Evolutionary conservation across 1,284 basidiomycete species (phyloP), one percentile per base, ranked within the genome.

Genomic region (Rhodotorula sp.): DNA sequence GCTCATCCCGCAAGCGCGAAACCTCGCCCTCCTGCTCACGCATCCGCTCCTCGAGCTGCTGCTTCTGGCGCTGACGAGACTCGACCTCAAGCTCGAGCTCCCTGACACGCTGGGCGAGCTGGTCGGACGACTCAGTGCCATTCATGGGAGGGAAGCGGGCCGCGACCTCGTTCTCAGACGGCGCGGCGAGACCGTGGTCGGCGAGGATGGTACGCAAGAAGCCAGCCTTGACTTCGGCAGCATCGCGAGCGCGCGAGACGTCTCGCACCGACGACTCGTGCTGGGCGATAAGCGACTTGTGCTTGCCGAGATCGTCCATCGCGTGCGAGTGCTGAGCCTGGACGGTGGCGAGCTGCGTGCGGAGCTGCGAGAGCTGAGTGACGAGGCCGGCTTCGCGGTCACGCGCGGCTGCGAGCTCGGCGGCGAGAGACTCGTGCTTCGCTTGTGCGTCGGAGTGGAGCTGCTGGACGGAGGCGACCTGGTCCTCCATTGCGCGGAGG

Each of bases 121-220:
- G 90, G 0, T 87, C 86, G 29, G 94, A 83, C 78, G 87, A 85
- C 68, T 83, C 85, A 53, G 20, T 30, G 8, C 66, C 73, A 11
- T n/a, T 46, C 49, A 75, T 47, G 6, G 64, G 62, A 2, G 68
- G 57, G 54, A 67, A 70, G 49, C 58, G 63, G n/a, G 34, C 51
- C 80, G 93, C 90, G 32, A 96, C 83, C 69, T 93, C 90, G 59
- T 74, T 71, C n/a, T 76, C 68, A 20, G 69, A 89, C 71, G 90
- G 88, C 34, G 89, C 81, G 39, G 84, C 84, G 62, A 96, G 85
- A 15, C 92, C 94, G 77, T 92, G 90, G 78, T 99, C 96, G 53
- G 88, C 87, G 63, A 98, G 86, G 78, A 96, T 89, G 77, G 88
- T 90, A 66, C 92, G 88, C 70, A 99, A 84, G 83, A 93, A 89